Evolutionary conservation across 257 asterid genomes (phyloP), one percentile per base, ranked within the genome.

Genomic region (Ehretia macrophylla): DNA sequence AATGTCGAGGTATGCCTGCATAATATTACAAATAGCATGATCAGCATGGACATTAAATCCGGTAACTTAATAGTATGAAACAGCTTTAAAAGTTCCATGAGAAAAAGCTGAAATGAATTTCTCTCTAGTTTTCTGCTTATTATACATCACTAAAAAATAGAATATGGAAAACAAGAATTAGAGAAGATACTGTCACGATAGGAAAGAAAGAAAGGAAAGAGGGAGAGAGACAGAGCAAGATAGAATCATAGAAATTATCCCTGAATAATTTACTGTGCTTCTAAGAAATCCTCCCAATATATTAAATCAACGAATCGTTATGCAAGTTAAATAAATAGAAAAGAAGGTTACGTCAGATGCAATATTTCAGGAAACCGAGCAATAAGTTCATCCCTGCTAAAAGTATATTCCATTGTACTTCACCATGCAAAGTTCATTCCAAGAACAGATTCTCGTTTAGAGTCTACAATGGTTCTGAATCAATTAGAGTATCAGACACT

Each of bases 1-100:
- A 58, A 85, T 81, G 67, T 80, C 76, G 44, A 80, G 53, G 66
- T 91, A 88, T 57, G 68, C 61, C 94, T 91, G 90, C 72, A 64
- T 68, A 52, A 78, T 55, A 59, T 40, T 53, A 35, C 49, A 55
- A 51, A 56, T 62, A 56, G 22, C 54, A 19, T 11, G 50, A 59
- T 75, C 55, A 64, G 66, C n/a, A 46, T 63, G 40, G 23, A 23
- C 13, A 21, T 17, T 23, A 60, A 58, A 64, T 27, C 47, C 16
- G 20, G 51, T 17, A 51, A 55, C 35, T 11, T 52, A 58, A 46
- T 50, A 66, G 32, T 19, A 13, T 51, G 51, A 42, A 58, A 55
- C 59, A 60, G 17, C 63, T 8, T 47, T 8, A 32, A 44, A 46
- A 23, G 63, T 55, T 19, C 16, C 32, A 20, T 17, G 17, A 49